A percentile compares a stretch with the other conserved stretches of the same genome.
Evolutionary conservation across 345 rosid species (phyloP).

Genomic region (Brassica juncea): DNA sequence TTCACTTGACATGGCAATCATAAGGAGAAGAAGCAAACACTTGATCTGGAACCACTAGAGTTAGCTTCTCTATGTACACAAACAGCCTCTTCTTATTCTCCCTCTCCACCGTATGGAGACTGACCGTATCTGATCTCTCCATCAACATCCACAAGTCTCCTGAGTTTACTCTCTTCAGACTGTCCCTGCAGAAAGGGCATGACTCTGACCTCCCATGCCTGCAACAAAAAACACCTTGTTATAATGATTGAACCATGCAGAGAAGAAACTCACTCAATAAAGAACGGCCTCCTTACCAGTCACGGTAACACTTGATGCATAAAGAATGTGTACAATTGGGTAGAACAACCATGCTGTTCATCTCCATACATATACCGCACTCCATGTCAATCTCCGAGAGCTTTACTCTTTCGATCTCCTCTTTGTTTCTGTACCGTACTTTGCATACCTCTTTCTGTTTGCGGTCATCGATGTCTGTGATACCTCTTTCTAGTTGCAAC

Average conservation of each 20-base stretch:
- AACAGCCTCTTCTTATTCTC: conserved; percentile 64
- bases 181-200: conserved; percentile 81
- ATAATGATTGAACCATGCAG: background rate
- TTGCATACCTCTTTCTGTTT: conserved; percentile 68
- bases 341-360: conserved; percentile 59
- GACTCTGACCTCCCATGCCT: conserved; percentile 77
- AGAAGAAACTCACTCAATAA: background rate
- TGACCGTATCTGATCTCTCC: conserved; percentile 52
- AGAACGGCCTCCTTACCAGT: conserved; percentile 50
- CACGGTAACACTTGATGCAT: conserved; percentile 21
- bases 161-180: conserved; percentile 62
- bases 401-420: conserved; percentile 49
- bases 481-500: conserved; percentile 71
- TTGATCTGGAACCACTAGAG: conserved; percentile 48
- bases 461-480: conserved; percentile 73
- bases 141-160: conserved; percentile 74
- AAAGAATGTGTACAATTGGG: conserved; percentile 43
- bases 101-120: conserved; percentile 43
- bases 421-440: conserved; percentile 58
- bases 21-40: conserved; percentile 42
- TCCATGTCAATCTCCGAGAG: conserved; percentile 58
- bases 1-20: conserved; percentile 48
- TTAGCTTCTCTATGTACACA: conserved; percentile 70
- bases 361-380: conserved; percentile 85
- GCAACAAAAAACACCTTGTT: conserved; percentile 17